These are phyloP conservation scores for Coniochaeta sp. DNA, from an alignment of 2,329 filamentous ascomycete genomes.

Conservation along the genomic window DNA sequence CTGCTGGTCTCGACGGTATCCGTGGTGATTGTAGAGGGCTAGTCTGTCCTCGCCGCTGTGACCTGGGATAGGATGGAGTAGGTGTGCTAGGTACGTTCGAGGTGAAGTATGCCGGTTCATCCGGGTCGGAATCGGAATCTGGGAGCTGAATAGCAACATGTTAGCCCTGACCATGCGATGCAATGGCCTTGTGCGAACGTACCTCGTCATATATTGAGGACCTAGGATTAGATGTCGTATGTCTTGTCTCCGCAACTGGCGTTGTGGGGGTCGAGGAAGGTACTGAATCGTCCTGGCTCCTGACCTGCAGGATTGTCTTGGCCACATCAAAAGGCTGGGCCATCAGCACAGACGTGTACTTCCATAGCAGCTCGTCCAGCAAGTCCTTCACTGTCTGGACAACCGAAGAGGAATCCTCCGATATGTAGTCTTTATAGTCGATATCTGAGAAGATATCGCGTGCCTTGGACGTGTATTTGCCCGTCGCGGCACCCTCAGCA, in stretches of 20 bases:
- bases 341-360: slow-evolving; percentile 82
- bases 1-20: slow-evolving; percentile 23
- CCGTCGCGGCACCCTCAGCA: slow-evolving; percentile 29
- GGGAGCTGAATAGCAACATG: slow-evolving; percentile 25
- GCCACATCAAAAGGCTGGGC: slow-evolving; percentile 96
- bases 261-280: slow-evolving; percentile 13
- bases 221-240: slow-evolving; percentile 11
- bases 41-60: slow-evolving; percentile 22
- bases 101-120: slow-evolving; percentile 81
- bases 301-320: slow-evolving; percentile 84
- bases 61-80: slow-evolving; percentile 29
- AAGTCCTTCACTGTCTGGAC: slow-evolving; percentile 69
- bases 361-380: slow-evolving; percentile 80
- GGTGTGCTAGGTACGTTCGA: slow-evolving; percentile 53
- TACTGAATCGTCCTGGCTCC: slow-evolving; percentile 44
- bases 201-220: slow-evolving; percentile 18
- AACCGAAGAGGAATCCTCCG: slow-evolving; percentile 66
- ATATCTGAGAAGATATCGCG: slow-evolving; percentile 84
- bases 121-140: slow-evolving; percentile 63
- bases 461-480: slow-evolving; percentile 53
- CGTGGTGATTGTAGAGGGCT: slow-evolving; percentile 23
- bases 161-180: not conserved
- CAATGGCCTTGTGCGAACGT: slow-evolving; percentile 10
- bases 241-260: slow-evolving; percentile 21
- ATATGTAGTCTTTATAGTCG: slow-evolving; percentile 83